Percentiles rank a stretch among this genome's conserved stretches.
These are phyloP conservation scores for Sporodiniella umbellata DNA, from an alignment of 371 early-diverging fungal genomes.

Conservation along the genomic window DNA sequence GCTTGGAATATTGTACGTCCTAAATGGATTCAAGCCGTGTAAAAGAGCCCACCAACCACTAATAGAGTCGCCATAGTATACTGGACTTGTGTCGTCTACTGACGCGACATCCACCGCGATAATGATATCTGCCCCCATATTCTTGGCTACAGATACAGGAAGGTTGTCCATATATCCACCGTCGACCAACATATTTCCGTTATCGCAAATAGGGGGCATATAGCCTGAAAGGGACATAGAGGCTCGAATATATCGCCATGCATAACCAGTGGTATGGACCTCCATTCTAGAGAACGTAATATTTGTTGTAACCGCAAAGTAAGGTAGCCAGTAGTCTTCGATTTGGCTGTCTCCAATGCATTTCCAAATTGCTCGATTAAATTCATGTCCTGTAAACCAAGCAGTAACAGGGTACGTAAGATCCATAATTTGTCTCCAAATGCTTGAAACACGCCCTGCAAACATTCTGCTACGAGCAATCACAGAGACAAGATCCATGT, in stretches of 20 bases:
- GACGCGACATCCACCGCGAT: constrained; percentile 96
- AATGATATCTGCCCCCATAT: constrained; percentile 89
- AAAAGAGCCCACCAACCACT: constrained; percentile 94
- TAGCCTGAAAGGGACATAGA: constrained; percentile 98
- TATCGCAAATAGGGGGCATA: constrained; percentile 94
- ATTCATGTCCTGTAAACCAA: constrained; percentile 91
- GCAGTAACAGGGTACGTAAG: constrained; percentile 95
- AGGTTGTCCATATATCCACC: constrained; percentile 99
- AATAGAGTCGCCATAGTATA: constrained; percentile 91
- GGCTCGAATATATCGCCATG: constrained; percentile 98
- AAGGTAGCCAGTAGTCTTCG: constrained; percentile 98
- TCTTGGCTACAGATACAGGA: constrained; percentile 93
- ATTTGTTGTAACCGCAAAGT: constrained; percentile 97
- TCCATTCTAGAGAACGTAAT: constrained; percentile 95
- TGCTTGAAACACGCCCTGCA: constrained; percentile 73
- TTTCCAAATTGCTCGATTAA: constrained; percentile 96
- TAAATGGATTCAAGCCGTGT: constrained; percentile 81
- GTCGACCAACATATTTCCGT: constrained; percentile 96
- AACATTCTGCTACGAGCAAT: constrained; percentile 88
- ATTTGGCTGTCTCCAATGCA: constrained; percentile 91
- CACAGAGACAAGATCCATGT: constrained; percentile 85
- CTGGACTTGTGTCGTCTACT: constrained; percentile 91
- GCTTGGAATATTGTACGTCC: constrained; percentile 78
- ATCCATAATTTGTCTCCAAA: constrained; percentile 92
- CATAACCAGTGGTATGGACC: constrained; percentile 88